phyloP scores from a whole-genome alignment of 2,329 filamentous ascomycete genomes.

The Sphaerostilbella broomeana region DNA sequence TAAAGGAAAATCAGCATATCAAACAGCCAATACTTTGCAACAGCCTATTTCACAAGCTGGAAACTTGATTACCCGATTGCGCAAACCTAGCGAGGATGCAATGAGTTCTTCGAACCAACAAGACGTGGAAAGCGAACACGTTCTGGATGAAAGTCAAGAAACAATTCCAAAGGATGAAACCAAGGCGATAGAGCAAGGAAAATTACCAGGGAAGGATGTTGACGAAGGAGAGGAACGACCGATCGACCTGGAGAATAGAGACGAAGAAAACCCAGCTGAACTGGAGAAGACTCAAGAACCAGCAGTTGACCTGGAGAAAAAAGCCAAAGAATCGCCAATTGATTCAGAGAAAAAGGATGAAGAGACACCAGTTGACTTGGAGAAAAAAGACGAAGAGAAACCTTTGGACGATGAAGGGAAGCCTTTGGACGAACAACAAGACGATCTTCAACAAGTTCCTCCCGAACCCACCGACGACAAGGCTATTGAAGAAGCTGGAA shows the following conservation, averaged over 20 bases:
- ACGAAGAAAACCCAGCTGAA: no score
- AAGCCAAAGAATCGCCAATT: no score
- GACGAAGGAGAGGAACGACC: background rate
- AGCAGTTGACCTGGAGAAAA: background rate
- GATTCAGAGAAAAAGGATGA: conserved; percentile 1
- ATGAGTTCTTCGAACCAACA: no score
- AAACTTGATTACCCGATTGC: conserved; percentile 16
- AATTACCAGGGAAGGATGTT: background rate
- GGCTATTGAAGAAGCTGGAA: background rate
- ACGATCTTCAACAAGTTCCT: background rate
- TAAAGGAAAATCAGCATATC: conserved; percentile 23
- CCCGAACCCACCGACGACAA: background rate
- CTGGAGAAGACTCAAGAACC: background rate
- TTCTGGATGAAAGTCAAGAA: conserved; percentile 1
- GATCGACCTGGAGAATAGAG: conserved; percentile 6
- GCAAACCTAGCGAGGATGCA: conserved; percentile 5
- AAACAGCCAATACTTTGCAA: conserved; percentile 13
- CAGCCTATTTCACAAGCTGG: conserved; percentile 20
- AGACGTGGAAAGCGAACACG: no score
- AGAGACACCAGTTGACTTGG: background rate
- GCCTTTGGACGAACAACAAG: conserved; percentile 1
- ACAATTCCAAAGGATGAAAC: background rate
- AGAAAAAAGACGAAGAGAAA: conserved; percentile 1
- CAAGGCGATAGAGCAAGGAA: background rate
- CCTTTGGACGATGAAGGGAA: background rate